These are phyloP conservation scores for Neocatenulostroma microsporum DNA, from an alignment of 2,329 filamentous ascomycete species.

Conservation along the genomic window DNA sequence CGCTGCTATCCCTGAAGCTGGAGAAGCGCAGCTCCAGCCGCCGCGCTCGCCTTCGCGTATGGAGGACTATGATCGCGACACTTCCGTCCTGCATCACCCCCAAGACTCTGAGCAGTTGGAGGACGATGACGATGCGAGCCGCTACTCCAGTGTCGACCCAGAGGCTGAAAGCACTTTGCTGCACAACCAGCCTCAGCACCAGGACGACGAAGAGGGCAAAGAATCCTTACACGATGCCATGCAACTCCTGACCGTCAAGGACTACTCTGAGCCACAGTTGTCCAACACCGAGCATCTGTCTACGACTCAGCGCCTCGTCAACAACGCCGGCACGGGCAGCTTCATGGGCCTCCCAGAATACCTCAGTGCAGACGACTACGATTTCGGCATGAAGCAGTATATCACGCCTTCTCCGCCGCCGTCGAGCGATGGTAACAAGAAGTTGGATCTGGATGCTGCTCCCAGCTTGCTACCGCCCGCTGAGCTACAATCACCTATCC, in stretches of 20 bases:
- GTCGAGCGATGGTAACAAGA: conserved; percentile 14
- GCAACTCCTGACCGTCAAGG: conserved; percentile 28
- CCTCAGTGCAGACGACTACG: conserved; percentile 44
- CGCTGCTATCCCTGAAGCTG: conserved; percentile 51
- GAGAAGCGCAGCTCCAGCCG: conserved; percentile 46
- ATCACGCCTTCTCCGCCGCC: conserved; percentile 41
- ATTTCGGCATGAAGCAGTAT: conserved; percentile 49
- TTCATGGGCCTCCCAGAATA: conserved; percentile 28
- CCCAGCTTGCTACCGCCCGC: conserved; percentile 19
- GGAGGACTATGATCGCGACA: conserved; percentile 37
- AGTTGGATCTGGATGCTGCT: conserved; percentile 16
- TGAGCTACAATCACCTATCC: conserved; percentile 12
- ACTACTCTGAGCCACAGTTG: conserved; percentile 28
- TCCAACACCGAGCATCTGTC: too few relatives aligned
- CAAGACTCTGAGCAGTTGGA: conserved; percentile 24
- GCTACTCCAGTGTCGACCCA: conserved; percentile 40
- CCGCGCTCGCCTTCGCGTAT: conserved; percentile 40
- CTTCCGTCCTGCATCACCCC: conserved; percentile 51
- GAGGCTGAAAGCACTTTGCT: conserved; percentile 27
- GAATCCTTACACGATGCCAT: conserved; percentile 29
- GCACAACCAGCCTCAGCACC: conserved; percentile 8
- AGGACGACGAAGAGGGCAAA: conserved; percentile 17
- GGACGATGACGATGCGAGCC: conserved; percentile 47
- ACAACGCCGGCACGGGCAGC: conserved; percentile 10
- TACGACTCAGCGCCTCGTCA: too few relatives aligned